Evolutionary conservation across 306 rosid genomes (phyloP), one percentile per base, ranked within the genome.

Genomic region (Vigna unguiculata): DNA sequence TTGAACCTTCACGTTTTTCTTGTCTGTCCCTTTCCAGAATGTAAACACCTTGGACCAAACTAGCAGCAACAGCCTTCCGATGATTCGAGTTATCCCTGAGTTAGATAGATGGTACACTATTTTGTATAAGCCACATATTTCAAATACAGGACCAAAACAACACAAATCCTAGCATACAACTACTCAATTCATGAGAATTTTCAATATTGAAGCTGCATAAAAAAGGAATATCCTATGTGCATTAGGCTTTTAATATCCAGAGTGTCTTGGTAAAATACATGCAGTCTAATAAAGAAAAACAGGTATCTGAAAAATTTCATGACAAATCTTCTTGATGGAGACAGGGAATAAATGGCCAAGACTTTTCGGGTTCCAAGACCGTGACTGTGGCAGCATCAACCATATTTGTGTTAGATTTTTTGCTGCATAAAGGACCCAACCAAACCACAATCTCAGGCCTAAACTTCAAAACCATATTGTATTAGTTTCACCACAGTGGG

Each of bases 31-130:
- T 87, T 73, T 95, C 96, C 43, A 88, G 78, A 78, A 92, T 69
- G 79, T 92, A 92, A 78, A 91, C 99, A 60, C 91, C 96, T 70
- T 95, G 93, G 75, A 95, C 99, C 92, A 92, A 89, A 87, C 96
- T 58, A 69, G 99, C 93, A 17, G 96, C 97, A 55, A 92, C 89
- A 6, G 99, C 83, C 86, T 87, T 92, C 72, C 87, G 86, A 77
- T 92, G 91, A 77, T 89, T 59, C 7, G 87, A 43, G 61, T 87
- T 82, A 38, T 92, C 91, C 99, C 99, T 92, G 89, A 75, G 83
- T 71, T 70, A 59, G 30, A 49, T 70, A 59, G 30, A 49, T 16
- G 10, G 30, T 61, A 71, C 5, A 76, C 11, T 32, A 22, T 32
- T 38, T 34, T 34, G 28, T 49, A 16, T 63, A 10, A 60, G 53